A percentile compares a stretch with the other conserved stretches of the same genome.
These are phyloP conservation scores for Trichomonascus vanleenenianus DNA, from an alignment of 805 yeast genomes.

Conservation along the genomic window DNA sequence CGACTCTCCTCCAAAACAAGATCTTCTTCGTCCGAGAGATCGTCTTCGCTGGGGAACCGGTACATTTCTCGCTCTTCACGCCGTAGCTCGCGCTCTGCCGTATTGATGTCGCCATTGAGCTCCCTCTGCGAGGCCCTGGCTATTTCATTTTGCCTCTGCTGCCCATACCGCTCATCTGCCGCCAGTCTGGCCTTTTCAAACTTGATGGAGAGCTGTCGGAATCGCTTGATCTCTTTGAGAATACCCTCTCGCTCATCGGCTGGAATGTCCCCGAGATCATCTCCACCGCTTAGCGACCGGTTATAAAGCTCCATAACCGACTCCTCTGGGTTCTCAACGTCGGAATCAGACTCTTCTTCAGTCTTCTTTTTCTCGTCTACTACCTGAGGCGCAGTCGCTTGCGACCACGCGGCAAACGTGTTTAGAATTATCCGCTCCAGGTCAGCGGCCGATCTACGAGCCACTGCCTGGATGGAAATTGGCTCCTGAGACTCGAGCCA, in stretches of 20 bases:
- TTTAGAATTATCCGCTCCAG: not conserved
- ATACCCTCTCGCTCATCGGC: conserved; percentile 12
- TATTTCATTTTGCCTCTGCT: conserved; percentile 9
- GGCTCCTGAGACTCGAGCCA: conserved; percentile 5
- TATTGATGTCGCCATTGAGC: conserved; percentile 1
- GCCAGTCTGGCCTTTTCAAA: conserved; percentile 11
- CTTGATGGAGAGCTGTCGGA: conserved; percentile 15
- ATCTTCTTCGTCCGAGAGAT: conserved; percentile 5
- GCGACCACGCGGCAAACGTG: conserved; percentile 2
- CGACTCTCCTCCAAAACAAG: conserved; percentile 6
- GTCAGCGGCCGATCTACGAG: conserved; percentile 1
- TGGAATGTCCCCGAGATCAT: conserved; percentile 1
- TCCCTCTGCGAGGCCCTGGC: conserved; percentile 6
- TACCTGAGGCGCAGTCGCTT: not conserved
- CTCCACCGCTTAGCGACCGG: not conserved
- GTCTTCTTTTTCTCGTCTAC: not conserved
- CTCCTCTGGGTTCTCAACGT: not conserved
- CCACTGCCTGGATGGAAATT: not conserved
- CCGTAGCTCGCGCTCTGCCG: conserved; percentile 1
- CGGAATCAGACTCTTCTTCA: not conserved
- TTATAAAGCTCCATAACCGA: conserved; percentile 1
- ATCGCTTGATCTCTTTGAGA: conserved; percentile 16
- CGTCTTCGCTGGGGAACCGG: not conserved
- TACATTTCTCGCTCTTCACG: conserved; percentile 1
- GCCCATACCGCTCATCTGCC: conserved; percentile 12